Evolutionary conservation across 139 green algal species (phyloP), one percentile per base, ranked within the genome.

Genomic region (Tetraselmis striata): DNA sequence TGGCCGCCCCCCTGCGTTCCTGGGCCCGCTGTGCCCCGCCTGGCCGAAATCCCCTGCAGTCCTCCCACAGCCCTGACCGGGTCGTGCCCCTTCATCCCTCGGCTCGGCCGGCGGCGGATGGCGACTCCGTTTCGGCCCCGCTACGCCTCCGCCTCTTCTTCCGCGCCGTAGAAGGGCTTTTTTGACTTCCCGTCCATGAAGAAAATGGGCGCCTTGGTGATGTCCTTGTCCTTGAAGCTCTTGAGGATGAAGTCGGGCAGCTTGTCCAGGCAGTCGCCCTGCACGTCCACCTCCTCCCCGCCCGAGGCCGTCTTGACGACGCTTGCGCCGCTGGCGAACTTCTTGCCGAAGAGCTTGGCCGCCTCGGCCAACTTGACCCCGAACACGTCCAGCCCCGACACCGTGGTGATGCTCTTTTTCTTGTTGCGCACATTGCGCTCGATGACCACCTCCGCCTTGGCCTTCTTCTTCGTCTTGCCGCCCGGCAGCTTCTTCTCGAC

Each of bases 321-420:
- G 2, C 88, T 94, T 0, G 92, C 91, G 0, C 97, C 97, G 80
- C 93, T 97, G 23, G 97, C 97, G 90, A 99, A 99, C 87, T 99
- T 99, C 84, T 99, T 99, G 79, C 97, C 97, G 83, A 98, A 97
- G 30, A 97, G 81, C 90, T 99, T 99, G 32, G 92, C 84, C 0
- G 95, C 96, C 18, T 98, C 95, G 24, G 85, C 80, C 1, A 98
- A 92, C 88, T 98, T 98, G 1, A 98, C 86, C 23, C 92, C 92
- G 85, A 98, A 98, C 1, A 86, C 80, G 29, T 98, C 95, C 29
- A 99, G 81, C 0, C 96, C 96, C 26, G 86, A 89, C 2, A 99
- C 90, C 1, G 92, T 97, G 1, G 96, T 99, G 26, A 98, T 90
- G 84, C 85, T 92, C 89, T 99, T 99, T 81, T 96, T 97, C 90